Evolutionary conservation across 768 basidiomycete genomes (phyloP), one percentile per base, ranked within the genome.

Genomic region (Harrya chromipes): DNA sequence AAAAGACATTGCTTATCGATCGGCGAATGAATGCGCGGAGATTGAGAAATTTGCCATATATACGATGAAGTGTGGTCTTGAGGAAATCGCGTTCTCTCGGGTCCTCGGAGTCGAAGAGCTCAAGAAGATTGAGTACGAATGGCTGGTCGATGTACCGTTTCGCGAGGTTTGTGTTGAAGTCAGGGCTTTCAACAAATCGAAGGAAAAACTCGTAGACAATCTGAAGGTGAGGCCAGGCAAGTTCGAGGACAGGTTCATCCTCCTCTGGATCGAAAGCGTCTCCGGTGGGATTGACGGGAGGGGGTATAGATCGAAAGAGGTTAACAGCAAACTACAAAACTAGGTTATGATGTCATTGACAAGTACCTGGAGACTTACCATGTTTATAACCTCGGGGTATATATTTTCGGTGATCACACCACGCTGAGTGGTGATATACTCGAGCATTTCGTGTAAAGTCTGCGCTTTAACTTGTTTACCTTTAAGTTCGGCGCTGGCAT

Each of bases 181-280:
- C 97, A 16, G 90, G 90, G 59, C 85, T 90, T 71, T 99, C 97
- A 52, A 99, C 90, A 65, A 99, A 99, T 34, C 97, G 88, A 27
- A 99, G 85, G 82, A 99, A 99, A 72, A 99, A 97, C 71, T 99
- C 97, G 74, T 99, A 99, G 45, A 99, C 97, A 58, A 99, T 94
- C 69, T 99, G 94, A 49, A 99, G 80, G 69, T 99, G 97, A 35
- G 97, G 97, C 97, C 97, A 99, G 23, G 97, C 97, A 49, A 98
- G 87, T 67, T 99, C 97, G 52, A 99, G 80, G 3, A 99, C 97
- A 7, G 97, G 97, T 57, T 99, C 97, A 61, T 99, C 97, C 73
- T 99, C 97, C 71, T 99, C 97, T 19, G 97, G 97, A 67, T 99
- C 97, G 66, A 97, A 99, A 2, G 95, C 97, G 68, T 99, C 97